phyloP scores from a whole-genome alignment of 163 green algal genomes.

The Botryococcus braunii region DNA sequence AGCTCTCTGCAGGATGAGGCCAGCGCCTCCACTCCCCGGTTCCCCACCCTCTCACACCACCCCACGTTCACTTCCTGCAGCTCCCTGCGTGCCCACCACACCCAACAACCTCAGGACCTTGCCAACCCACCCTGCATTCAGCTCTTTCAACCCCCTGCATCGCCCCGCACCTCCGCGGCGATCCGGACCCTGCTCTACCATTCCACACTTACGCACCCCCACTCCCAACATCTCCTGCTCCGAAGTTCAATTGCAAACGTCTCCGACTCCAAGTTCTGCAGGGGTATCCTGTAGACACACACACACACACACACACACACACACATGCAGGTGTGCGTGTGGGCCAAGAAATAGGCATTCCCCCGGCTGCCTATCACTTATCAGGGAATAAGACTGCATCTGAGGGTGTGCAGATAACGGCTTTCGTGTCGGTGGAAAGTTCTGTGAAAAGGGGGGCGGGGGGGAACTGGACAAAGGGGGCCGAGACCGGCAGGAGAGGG shows the following conservation, averaged over 20 bases:
- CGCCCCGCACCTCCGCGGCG: neutral
- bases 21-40: neutral
- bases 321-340: too few relatives aligned
- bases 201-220: too few relatives aligned
- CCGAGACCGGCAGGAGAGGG: neutral
- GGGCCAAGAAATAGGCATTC: neutral
- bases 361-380: neutral
- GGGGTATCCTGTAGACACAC: too few relatives aligned
- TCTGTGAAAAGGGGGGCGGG: neutral
- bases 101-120: neutral
- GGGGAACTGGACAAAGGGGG: neutral
- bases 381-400: neutral
- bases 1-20: conserved; percentile 3
- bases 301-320: too few relatives aligned
- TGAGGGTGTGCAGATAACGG: neutral
- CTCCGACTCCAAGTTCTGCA: neutral
- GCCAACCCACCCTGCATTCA: too few relatives aligned
- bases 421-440: neutral
- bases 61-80: conserved; percentile 14
- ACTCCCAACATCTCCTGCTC: neutral
- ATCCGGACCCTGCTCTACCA: neutral
- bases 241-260: neutral
- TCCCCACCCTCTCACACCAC: conserved; percentile 10
- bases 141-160: neutral
- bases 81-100: conserved; percentile 3